Conservation (phyloP, 1,284 basidiomycete genomes). For the Ganoderma lucidum region DNA sequence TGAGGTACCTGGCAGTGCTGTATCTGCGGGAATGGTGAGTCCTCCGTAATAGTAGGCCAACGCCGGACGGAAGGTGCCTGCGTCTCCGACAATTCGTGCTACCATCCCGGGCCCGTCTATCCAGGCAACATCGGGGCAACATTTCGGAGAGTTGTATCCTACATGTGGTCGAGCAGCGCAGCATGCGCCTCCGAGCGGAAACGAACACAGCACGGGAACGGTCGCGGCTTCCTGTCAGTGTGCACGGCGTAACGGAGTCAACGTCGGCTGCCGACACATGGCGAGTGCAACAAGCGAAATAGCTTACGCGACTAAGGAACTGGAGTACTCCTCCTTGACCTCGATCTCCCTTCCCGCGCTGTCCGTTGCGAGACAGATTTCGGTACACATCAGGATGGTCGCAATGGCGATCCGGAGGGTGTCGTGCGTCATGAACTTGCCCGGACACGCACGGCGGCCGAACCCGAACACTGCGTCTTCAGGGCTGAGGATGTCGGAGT, state of each 20-base stretch:
- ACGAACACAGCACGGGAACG: conserved; percentile 25
- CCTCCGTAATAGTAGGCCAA: no score
- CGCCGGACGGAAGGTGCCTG: no score
- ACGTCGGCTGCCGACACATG: neutral
- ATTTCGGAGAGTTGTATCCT: neutral
- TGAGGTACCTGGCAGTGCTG: no score
- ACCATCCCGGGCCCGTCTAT: no score
- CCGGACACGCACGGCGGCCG: conserved; percentile 36
- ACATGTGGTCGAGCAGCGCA: conserved; percentile 6
- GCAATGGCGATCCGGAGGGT: conserved; percentile 36
- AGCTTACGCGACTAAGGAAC: conserved; percentile 26
- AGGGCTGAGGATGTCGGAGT: conserved; percentile 25
- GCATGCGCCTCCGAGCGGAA: conserved; percentile 24
- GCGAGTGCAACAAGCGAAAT: neutral
- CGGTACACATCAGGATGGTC: conserved; percentile 35
- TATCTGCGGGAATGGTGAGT: no score
- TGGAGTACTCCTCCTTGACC: conserved; percentile 18
- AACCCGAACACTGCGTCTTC: conserved; percentile 36
- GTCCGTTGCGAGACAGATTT: conserved; percentile 33
- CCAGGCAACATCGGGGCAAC: neutral
- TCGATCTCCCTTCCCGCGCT: conserved; percentile 20
- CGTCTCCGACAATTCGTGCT: no score
- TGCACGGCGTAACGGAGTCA: neutral
- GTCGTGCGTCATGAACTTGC: conserved; percentile 36
- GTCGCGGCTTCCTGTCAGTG: conserved; percentile 27